Evolutionary conservation across 805 yeast species (phyloP).

Genomic region (Kuraishia cidri): DNA sequence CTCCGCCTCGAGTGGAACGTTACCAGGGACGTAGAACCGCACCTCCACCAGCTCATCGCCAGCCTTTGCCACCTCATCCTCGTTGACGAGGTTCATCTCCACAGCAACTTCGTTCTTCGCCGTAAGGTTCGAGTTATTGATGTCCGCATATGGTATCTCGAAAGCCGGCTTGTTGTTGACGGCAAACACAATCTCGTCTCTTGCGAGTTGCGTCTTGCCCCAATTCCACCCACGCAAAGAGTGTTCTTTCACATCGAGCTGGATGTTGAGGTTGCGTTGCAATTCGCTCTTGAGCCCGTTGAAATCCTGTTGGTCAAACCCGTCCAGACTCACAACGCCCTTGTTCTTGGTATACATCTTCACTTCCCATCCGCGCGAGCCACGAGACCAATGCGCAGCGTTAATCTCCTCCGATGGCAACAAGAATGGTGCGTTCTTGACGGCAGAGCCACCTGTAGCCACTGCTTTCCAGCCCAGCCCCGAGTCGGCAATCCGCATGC

Average conservation of each 20-base stretch:
- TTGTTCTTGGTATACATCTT: constrained; percentile 82
- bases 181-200: constrained; percentile 82
- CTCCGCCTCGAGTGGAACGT: constrained; percentile 30
- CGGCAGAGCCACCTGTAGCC: constrained; percentile 35
- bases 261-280: constrained; percentile 63
- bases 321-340: constrained; percentile 85
- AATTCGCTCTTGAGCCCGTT: constrained; percentile 74
- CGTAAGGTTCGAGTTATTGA: constrained; percentile 80
- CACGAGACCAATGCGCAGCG: constrained; percentile 85
- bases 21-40: constrained; percentile 91
- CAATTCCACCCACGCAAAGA: constrained; percentile 98
- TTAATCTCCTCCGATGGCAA: constrained; percentile 81
- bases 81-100: constrained; percentile 51
- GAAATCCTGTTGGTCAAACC: constrained; percentile 82
- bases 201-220: constrained; percentile 91
- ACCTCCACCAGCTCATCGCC: constrained; percentile 97
- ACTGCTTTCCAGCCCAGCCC: constrained; percentile 93
- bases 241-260: constrained; percentile 81
- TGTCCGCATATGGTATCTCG: constrained; percentile 77
- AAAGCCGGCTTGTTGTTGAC: constrained; percentile 85
- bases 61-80: constrained; percentile 42
- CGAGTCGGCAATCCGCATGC: constrained; percentile 91
- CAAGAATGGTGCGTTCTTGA: constrained; percentile 65
- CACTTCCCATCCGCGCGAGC: constrained; percentile 84
- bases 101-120: constrained; percentile 92